A percentile compares a stretch with the other conserved stretches of the same genome.
Evolutionary conservation across 2,329 filamentous ascomycete genomes (phyloP).

Genomic region (Scortechinia acanthostroma): DNA sequence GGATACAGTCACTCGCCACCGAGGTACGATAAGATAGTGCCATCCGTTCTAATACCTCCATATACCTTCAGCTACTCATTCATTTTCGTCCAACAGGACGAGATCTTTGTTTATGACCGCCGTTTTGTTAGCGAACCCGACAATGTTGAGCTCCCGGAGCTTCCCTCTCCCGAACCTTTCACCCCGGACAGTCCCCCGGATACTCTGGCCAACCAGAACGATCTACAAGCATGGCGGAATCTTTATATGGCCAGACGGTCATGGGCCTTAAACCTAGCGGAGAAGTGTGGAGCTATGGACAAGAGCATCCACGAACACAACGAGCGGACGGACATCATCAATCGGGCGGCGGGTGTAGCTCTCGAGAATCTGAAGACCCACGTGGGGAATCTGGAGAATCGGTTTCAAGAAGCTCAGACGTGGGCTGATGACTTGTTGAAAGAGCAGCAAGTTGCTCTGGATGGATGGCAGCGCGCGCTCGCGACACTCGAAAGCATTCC

Average conservation of each 20-base stretch:
- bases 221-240: slow-evolving; percentile 52
- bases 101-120: slow-evolving; percentile 60
- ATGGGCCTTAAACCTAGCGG: slow-evolving; percentile 45
- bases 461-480: slow-evolving; percentile 28
- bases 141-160: slow-evolving; percentile 18
- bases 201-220: slow-evolving; percentile 45
- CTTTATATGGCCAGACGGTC: slow-evolving; percentile 47
- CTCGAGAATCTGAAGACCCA: slow-evolving; percentile 46
- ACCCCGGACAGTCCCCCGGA: slow-evolving; percentile 43
- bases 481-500: slow-evolving; percentile 26
- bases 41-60: too few relatives aligned
- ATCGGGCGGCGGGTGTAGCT: slow-evolving; percentile 47
- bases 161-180: slow-evolving; percentile 31
- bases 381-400: slow-evolving; percentile 29
- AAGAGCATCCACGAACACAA: slow-evolving; percentile 37
- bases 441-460: slow-evolving; percentile 30
- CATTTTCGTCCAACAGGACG: slow-evolving; percentile 28
- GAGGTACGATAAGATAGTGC: slow-evolving; percentile 30
- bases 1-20: slow-evolving; percentile 48
- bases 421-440: slow-evolving; percentile 33
- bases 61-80: slow-evolving; percentile 3
- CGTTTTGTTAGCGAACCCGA: slow-evolving; percentile 19
- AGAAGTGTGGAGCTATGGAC: slow-evolving; percentile 38
- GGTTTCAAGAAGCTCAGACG: slow-evolving; percentile 31
- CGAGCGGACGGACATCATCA: slow-evolving; percentile 37